These are phyloP conservation scores for Aristolochia contorta DNA, from an alignment of 164 flowering plant genomes.

Conservation along the genomic window DNA sequence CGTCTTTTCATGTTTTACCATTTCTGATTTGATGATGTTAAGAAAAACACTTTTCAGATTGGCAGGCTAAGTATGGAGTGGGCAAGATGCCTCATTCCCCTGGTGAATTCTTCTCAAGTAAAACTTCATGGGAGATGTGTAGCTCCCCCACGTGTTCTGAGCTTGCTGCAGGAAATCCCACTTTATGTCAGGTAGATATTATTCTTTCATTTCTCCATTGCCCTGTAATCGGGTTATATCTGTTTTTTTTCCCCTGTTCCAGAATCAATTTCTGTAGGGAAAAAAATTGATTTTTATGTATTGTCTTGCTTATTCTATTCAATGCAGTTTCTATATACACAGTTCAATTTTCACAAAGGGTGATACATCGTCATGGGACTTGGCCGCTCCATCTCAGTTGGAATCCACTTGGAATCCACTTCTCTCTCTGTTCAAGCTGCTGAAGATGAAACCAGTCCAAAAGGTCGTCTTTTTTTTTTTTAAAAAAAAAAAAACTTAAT, in stretches of 20 bases:
- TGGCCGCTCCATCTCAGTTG: constrained; percentile 22
- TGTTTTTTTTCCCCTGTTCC: not conserved
- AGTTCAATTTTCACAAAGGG: constrained; percentile 41
- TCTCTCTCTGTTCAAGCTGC: constrained; percentile 24
- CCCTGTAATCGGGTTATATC: not conserved
- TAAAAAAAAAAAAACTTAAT: no score
- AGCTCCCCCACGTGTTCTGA: constrained; percentile 33
- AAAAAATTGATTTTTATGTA: no score
- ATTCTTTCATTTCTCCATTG: not conserved
- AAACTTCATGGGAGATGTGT: constrained; percentile 51
- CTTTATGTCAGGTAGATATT: constrained; percentile 51
- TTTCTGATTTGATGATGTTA: no score
- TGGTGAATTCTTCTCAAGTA: constrained; percentile 49
- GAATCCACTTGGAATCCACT: constrained; percentile 49
- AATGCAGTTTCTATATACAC: constrained; percentile 57
- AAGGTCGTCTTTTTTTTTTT: no score
- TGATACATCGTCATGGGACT: constrained; percentile 40
- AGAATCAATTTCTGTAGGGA: no score
- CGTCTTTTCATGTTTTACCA: no score
- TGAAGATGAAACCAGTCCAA: no score
- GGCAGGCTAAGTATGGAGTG: constrained; percentile 78
- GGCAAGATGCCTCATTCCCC: constrained; percentile 52
- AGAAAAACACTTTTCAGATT: constrained; percentile 30
- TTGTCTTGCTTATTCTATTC: not conserved
- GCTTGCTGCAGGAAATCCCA: constrained; percentile 51